Evolutionary conservation across 1,284 basidiomycete genomes (phyloP), one percentile per base, ranked within the genome.

Genomic region (Cryptococcus floricola): DNA sequence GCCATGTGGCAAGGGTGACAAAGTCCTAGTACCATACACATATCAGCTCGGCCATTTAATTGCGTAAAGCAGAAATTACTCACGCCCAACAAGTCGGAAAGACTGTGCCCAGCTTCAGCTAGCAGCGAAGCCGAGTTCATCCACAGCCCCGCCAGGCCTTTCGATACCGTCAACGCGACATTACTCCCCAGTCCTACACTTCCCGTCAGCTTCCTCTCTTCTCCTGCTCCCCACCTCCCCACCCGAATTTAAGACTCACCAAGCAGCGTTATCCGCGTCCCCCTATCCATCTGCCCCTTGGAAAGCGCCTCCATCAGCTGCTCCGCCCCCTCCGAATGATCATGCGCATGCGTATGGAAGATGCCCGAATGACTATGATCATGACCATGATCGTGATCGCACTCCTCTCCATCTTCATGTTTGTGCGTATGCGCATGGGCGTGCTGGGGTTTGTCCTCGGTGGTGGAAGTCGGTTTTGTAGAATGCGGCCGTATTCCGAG

Each of bases 91-190:
- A 63, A 50, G 87, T 90, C 92, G 60, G 89, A 91, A 44, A 94
- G 67, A n/a, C 89, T 91, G 73, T 98, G 95, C 2, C 89, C 94
- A 0, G 95, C 94, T 69, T 98, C 95, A 3, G 96, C 95, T 9
- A 98, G 81, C 50, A 98, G 79, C 1, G 90, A 87, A 2, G 94
- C 92, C 6, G 90, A 93, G 71, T 97, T 91, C 83, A 80, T 77
- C 62, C 67, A 87, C 83, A 88, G 87, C 53, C 91, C 89, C 54
- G 90, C 92, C 10, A 83, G 69, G 27, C 92, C 94, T 74, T 98
- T 98, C 28, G 86, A 80, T 13, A 81, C 79, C 0, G 92, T 96
- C 58, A 98, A 79, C 1, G 81, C 85, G 31, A 98, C 79, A 70
- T 98, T 98, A 50, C 87, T 82, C 43, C 84, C 83, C n/a, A 98